Evolutionary conservation across 2,329 filamentous ascomycete genomes (phyloP).

Genomic region (Cytospora chrysosperma): DNA sequence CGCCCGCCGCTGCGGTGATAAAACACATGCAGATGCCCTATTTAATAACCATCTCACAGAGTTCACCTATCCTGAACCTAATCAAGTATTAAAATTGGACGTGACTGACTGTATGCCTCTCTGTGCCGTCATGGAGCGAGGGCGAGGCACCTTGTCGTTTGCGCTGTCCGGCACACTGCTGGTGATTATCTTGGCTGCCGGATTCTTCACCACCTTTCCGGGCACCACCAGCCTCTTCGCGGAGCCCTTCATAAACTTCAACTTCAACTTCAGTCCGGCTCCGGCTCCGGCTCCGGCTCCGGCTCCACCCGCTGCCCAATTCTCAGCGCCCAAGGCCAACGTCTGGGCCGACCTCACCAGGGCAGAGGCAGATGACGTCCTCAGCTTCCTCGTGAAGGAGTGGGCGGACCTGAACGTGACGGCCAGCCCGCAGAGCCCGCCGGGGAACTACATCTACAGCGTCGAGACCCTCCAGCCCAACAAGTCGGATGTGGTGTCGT

Average conservation of each 20-base stretch:
- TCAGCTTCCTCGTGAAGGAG: slow-evolving; percentile 41
- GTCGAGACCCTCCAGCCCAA: slow-evolving; percentile 49
- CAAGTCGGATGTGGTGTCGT: slow-evolving; percentile 46
- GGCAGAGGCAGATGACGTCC: slow-evolving; percentile 43
- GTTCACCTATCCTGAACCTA: neutral
- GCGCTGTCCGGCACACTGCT: neutral
- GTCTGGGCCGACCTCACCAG: slow-evolving; percentile 42
- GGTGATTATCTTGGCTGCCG: neutral
- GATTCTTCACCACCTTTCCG: neutral
- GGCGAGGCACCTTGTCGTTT: neutral
- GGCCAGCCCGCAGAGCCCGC: slow-evolving; percentile 35
- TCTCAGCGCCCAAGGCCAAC: slow-evolving; percentile 40
- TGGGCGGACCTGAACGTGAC: slow-evolving; percentile 46
- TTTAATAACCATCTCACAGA: neutral
- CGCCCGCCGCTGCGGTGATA: too few relatives aligned
- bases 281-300: neutral
- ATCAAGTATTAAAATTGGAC: neutral
- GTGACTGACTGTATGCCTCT: neutral
- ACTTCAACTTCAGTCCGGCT: neutral
- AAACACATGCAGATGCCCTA: too few relatives aligned
- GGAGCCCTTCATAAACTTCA: neutral
- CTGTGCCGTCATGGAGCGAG: neutral
- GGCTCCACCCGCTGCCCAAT: neutral
- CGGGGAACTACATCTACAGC: slow-evolving; percentile 47
- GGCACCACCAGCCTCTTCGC: neutral